Percentiles rank a stretch among this genome's conserved stretches.
Evolutionary conservation across 768 basidiomycete species (phyloP).

Genomic region (Auricularia heimuer): DNA sequence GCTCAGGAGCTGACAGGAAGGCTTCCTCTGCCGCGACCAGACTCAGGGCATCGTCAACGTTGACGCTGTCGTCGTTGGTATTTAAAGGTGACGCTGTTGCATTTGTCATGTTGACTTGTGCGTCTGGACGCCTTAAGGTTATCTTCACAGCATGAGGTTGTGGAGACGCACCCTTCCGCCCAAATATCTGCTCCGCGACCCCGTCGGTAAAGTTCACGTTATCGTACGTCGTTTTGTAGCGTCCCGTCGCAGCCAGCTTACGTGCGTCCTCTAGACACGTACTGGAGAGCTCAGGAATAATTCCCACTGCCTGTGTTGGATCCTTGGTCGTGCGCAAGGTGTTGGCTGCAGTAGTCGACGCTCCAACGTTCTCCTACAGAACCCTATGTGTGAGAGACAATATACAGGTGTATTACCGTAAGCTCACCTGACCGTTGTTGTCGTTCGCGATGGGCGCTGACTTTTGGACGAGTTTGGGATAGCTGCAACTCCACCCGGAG

Average conservation of each 20-base stretch:
- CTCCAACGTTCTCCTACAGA: neutral
- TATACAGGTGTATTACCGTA: too few relatives aligned
- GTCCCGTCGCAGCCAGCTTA: slow-evolving; percentile 15
- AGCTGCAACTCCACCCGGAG: slow-evolving; percentile 23
- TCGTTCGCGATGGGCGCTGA: too few relatives aligned
- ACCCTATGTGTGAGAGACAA: too few relatives aligned
- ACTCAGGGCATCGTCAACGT: neutral
- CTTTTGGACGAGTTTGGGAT: slow-evolving; percentile 5
- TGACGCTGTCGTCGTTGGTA: neutral
- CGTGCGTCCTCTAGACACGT: slow-evolving; percentile 14
- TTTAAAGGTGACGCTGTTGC: slow-evolving; percentile 9
- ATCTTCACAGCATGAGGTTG: neutral
- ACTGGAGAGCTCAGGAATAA: slow-evolving; percentile 16
- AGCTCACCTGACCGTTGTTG: too few relatives aligned
- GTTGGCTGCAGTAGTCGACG: slow-evolving; percentile 17
- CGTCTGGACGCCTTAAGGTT: slow-evolving; percentile 12
- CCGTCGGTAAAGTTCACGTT: slow-evolving; percentile 28
- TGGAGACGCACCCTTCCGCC: slow-evolving; percentile 16
- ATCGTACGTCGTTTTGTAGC: slow-evolving; percentile 23
- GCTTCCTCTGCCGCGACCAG: neutral
- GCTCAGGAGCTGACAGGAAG: neutral
- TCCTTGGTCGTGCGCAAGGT: slow-evolving; percentile 21
- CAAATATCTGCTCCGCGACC: slow-evolving; percentile 25
- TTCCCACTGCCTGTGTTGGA: slow-evolving; percentile 8
- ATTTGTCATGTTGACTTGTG: slow-evolving; percentile 17